Percentiles rank a stretch among this genome's conserved stretches.
Evolutionary conservation across 192 early-diverging fungal genomes (phyloP).

Genomic region (Kappamyces sp.): DNA sequence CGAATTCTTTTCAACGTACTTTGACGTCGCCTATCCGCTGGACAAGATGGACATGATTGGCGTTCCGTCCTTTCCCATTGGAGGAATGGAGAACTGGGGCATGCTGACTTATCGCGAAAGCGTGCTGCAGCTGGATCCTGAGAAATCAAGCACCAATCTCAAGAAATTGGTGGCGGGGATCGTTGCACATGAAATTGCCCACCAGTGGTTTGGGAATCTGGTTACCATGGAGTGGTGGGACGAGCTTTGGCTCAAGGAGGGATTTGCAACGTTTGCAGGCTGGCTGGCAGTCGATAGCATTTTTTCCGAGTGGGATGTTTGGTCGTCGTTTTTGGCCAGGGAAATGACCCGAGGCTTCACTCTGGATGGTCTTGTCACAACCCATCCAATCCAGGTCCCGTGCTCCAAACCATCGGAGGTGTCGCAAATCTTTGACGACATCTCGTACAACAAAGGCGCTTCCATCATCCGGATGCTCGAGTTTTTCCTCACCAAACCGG

Average conservation of each 20-base stretch:
- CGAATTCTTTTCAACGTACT: conserved; percentile 71
- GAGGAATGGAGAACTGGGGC: conserved; percentile 47
- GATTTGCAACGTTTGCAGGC: conserved; percentile 86
- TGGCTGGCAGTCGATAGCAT: conserved; percentile 70
- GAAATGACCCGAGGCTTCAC: conserved; percentile 63
- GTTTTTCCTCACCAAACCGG: conserved; percentile 22
- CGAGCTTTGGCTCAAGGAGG: conserved; percentile 83
- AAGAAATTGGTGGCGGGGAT: conserved; percentile 72
- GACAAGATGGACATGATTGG: conserved; percentile 71
- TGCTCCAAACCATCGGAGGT: conserved; percentile 72
- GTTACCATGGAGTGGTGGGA: conserved; percentile 87
- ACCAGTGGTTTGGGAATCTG: conserved; percentile 80
- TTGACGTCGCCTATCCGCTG: conserved; percentile 75
- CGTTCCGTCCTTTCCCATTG: conserved; percentile 72
- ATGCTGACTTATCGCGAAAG: conserved; percentile 69
- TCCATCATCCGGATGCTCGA: conserved; percentile 81
- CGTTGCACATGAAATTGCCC: conserved; percentile 65
- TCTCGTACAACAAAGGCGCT: conserved; percentile 73
- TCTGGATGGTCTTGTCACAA: conserved; percentile 67
- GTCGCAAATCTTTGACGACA: conserved; percentile 80
- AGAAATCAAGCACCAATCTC: conserved; percentile 54
- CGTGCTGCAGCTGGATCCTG: conserved; percentile 66
- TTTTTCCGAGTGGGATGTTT: conserved; percentile 82
- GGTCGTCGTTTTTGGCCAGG: conserved; percentile 70
- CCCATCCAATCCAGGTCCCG: conserved; percentile 78